These are phyloP conservation scores for Brasenia schreberi DNA, from an alignment of 164 flowering plant genomes.

Conservation along the genomic window DNA sequence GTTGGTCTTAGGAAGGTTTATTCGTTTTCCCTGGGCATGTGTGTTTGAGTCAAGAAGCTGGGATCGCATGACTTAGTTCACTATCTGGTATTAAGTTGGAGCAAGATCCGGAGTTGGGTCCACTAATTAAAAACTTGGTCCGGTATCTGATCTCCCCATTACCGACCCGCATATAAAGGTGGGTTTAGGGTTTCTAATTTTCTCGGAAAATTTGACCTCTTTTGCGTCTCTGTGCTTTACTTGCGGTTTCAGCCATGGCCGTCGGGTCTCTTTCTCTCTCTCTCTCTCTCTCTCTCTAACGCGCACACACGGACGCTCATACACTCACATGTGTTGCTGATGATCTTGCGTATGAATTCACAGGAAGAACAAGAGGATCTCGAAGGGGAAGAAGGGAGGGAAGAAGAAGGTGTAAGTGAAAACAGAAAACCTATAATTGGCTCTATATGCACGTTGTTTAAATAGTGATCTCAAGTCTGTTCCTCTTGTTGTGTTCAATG, in stretches of 20 bases:
- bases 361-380: conserved; percentile 96
- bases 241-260: conserved; percentile 10
- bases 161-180: not conserved
- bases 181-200: conserved; percentile 6
- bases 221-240: too few relatives aligned
- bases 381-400: conserved; percentile 92
- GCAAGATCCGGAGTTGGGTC: too few relatives aligned
- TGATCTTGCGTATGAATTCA: not conserved
- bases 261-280: conserved; percentile 10
- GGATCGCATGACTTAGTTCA: too few relatives aligned
- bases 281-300: not conserved
- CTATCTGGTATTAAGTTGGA: too few relatives aligned
- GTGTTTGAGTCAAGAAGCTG: too few relatives aligned
- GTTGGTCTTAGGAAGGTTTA: too few relatives aligned
- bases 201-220: not conserved
- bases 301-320: too few relatives aligned
- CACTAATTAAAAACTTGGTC: too few relatives aligned
- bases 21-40: too few relatives aligned
- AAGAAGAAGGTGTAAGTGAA: conserved; percentile 86
- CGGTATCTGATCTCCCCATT: too few relatives aligned
- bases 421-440: not conserved
- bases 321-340: not conserved
- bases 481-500: not conserved
- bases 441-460: not conserved
- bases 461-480: not conserved